Evolutionary conservation across 1,284 basidiomycete genomes (phyloP).

Genomic region (Ustilago lituana): DNA sequence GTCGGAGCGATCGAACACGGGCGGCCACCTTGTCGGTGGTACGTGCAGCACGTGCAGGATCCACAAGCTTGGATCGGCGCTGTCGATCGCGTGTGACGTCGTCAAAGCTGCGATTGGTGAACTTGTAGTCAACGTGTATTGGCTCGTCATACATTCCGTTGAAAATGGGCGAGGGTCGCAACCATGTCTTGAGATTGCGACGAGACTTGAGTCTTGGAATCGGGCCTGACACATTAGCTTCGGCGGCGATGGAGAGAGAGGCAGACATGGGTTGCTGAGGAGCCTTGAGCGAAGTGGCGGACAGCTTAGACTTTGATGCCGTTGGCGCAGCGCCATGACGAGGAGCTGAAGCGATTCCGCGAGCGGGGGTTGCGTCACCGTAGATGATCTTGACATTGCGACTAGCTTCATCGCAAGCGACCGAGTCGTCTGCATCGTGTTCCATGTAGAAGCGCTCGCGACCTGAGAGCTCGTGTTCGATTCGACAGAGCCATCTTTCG

Average conservation of each 20-base stretch:
- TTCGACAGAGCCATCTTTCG: slow-evolving; percentile 55
- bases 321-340: slow-evolving; percentile 46
- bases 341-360: slow-evolving; percentile 47
- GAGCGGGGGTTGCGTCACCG: slow-evolving; percentile 16
- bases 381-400: slow-evolving; percentile 38
- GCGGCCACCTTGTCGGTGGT: slow-evolving; percentile 8
- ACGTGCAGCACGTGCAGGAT: background rate
- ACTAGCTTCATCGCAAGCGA: slow-evolving; percentile 10
- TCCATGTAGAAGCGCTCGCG: slow-evolving; percentile 39
- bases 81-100: slow-evolving; percentile 7
- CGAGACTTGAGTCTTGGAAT: slow-evolving; percentile 10
- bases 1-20: slow-evolving; percentile 11
- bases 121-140: slow-evolving; percentile 27
- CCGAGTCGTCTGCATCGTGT: slow-evolving; percentile 22
- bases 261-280: background rate
- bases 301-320: background rate
- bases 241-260: slow-evolving; percentile 4
- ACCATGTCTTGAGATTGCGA: slow-evolving; percentile 24
- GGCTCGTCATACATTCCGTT: slow-evolving; percentile 27
- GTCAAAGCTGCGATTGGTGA: slow-evolving; percentile 17
- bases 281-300: background rate
- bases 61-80: background rate
- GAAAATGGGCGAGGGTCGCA: slow-evolving; percentile 3
- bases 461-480: slow-evolving; percentile 54
- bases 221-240: background rate